Percentiles rank a stretch among this genome's conserved stretches.
phyloP scores from a whole-genome alignment of 345 rosid genomes.

The Stellera chamaejasme region DNA sequence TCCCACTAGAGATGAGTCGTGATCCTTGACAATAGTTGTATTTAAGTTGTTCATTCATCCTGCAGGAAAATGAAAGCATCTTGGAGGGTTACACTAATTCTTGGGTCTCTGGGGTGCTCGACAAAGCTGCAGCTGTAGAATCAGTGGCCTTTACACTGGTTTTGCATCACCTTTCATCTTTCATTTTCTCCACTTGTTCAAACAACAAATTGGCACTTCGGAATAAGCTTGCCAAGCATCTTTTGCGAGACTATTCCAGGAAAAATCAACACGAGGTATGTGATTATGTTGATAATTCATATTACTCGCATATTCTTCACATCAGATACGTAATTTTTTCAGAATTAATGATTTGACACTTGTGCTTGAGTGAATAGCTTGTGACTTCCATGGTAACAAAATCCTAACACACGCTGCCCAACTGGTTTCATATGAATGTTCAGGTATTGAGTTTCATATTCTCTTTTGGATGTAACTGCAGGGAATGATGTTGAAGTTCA shows the following conservation, averaged over 20 bases:
- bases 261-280: slow-evolving; percentile 60
- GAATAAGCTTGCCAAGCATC: slow-evolving; percentile 54
- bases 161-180: slow-evolving; percentile 59
- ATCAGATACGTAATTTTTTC: too few relatives aligned
- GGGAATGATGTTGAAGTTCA: slow-evolving; percentile 66
- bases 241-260: slow-evolving; percentile 59
- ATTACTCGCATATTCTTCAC: not conserved
- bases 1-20: too few relatives aligned
- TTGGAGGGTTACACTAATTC: slow-evolving; percentile 71
- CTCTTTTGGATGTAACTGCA: slow-evolving; percentile 16
- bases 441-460: not conserved
- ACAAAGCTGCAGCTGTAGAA: slow-evolving; percentile 55
- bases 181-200: slow-evolving; percentile 32
- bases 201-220: slow-evolving; percentile 26
- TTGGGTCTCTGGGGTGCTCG: slow-evolving; percentile 73
- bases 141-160: slow-evolving; percentile 51
- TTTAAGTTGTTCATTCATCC: not conserved
- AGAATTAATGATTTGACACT: too few relatives aligned
- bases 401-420: too few relatives aligned
- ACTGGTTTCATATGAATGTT: too few relatives aligned
- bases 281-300: slow-evolving; percentile 2
- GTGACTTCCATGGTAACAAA: too few relatives aligned
- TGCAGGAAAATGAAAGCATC: slow-evolving; percentile 63
- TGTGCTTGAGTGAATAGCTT: too few relatives aligned
- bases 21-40: too few relatives aligned